These are phyloP conservation scores for Boletus speciosus DNA, from an alignment of 768 basidiomycete genomes.

Conservation along the genomic window DNA sequence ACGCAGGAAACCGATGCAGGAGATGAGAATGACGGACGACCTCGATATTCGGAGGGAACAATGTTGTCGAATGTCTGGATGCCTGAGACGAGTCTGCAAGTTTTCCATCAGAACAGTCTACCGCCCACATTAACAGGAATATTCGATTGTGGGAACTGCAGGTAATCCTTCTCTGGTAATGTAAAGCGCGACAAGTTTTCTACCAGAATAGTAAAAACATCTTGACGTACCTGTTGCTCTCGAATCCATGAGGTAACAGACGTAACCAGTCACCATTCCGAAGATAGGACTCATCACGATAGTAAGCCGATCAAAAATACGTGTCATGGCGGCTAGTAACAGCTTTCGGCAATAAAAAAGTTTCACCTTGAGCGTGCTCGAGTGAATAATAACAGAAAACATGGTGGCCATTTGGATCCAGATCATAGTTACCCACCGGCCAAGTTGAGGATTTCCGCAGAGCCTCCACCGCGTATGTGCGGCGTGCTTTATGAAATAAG, in stretches of 20 bases:
- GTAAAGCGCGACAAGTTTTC: neutral
- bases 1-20: neutral
- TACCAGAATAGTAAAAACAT: neutral
- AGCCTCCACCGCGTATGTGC: neutral
- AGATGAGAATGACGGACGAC: neutral
- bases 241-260: neutral
- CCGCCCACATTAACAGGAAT: slow-evolving; percentile 7
- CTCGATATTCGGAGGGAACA: too few relatives aligned
- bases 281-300: neutral
- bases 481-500: neutral
- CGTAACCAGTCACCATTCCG: neutral
- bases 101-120: neutral
- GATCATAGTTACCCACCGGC: neutral
- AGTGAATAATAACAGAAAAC: neutral
- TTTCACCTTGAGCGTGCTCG: neutral
- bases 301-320: neutral
- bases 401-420: neutral
- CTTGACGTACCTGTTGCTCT: neutral
- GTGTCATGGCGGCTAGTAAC: neutral
- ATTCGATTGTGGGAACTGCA: neutral
- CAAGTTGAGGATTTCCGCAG: neutral
- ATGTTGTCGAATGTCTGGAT: neutral
- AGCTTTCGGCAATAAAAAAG: neutral
- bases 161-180: neutral
- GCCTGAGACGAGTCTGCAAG: neutral